A percentile compares a stretch with the other conserved stretches of the same genome.
phyloP scores from a whole-genome alignment of 202 grass and related monocot genomes.

The Miscanthus sacchariflorus region DNA sequence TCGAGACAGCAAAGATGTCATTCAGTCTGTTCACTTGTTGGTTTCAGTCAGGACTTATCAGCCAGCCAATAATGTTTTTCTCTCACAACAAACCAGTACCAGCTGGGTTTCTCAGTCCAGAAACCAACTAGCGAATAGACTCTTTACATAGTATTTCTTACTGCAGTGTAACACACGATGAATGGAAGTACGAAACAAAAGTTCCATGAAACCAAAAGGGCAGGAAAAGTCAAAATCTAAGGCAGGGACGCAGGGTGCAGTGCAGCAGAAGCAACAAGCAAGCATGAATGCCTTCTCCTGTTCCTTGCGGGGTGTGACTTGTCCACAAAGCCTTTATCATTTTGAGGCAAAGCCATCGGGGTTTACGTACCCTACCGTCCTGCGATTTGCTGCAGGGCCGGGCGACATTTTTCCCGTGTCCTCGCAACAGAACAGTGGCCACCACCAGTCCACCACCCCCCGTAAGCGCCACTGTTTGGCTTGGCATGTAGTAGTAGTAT shows the following conservation, averaged over 20 bases:
- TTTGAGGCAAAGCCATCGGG: constrained; percentile 26
- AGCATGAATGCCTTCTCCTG: constrained; percentile 37
- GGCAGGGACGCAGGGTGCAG: background rate
- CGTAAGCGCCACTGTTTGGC: background rate
- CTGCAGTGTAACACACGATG: background rate
- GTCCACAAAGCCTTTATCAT: constrained; percentile 58
- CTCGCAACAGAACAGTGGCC: constrained; percentile 7
- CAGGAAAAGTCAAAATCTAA: background rate
- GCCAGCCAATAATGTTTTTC: no score
- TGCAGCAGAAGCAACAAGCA: constrained; percentile 57
- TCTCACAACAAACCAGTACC: no score
- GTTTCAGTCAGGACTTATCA: no score
- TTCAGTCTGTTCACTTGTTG: no score
- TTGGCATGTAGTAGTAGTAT: background rate
- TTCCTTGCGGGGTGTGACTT: constrained; percentile 51
- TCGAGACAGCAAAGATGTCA: no score
- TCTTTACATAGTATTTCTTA: background rate
- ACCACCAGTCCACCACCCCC: background rate
- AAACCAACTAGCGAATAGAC: no score
- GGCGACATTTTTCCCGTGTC: background rate
- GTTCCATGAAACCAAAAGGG: no score
- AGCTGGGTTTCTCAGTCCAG: no score
- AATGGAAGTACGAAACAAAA: no score
- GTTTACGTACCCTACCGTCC: constrained; percentile 28
- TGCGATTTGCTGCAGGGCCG: background rate